phyloP scores from a whole-genome alignment of 2,329 filamentous ascomycete genomes.

The Fusarium oxysporum region DNA sequence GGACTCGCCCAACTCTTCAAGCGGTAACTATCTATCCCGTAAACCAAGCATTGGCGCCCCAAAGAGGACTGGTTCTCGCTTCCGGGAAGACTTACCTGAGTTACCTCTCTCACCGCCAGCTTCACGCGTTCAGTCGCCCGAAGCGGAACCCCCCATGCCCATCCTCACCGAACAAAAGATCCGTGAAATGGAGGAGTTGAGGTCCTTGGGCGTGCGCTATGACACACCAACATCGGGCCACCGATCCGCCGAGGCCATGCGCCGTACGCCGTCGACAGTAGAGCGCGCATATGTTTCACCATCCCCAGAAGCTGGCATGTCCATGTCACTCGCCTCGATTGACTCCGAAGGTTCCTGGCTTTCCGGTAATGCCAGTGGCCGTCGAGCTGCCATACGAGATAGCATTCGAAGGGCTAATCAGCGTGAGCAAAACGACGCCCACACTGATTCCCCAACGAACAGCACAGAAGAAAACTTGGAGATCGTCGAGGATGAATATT shows the following conservation, averaged over 20 bases:
- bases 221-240: slow-evolving; percentile 61
- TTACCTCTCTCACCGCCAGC: slow-evolving; percentile 86
- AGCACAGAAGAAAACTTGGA: slow-evolving; percentile 73
- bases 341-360: slow-evolving; percentile 98
- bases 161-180: slow-evolving; percentile 45
- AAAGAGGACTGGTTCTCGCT: slow-evolving; percentile 87
- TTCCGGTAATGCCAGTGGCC: slow-evolving; percentile 74
- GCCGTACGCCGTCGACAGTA: slow-evolving; percentile 35
- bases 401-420: slow-evolving; percentile 51
- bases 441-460: slow-evolving; percentile 56
- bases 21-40: slow-evolving; percentile 46
- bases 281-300: slow-evolving; percentile 43
- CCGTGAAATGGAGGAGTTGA: slow-evolving; percentile 42
- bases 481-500: slow-evolving; percentile 76
- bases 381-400: slow-evolving; percentile 60
- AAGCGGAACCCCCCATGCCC: slow-evolving; percentile 63
- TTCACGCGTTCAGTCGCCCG: slow-evolving; percentile 83
- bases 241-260: slow-evolving; percentile 50
- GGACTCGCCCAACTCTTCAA: slow-evolving; percentile 38
- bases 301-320: slow-evolving; percentile 73
- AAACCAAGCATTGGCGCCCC: slow-evolving; percentile 63
- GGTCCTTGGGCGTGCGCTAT: slow-evolving; percentile 51
- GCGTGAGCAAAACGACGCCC: slow-evolving; percentile 44
- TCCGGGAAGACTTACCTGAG: slow-evolving; percentile 91
- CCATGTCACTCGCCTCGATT: slow-evolving; percentile 90